These are phyloP conservation scores for Psilocybe azurescens DNA, from an alignment of 768 basidiomycete genomes.

Conservation along the genomic window DNA sequence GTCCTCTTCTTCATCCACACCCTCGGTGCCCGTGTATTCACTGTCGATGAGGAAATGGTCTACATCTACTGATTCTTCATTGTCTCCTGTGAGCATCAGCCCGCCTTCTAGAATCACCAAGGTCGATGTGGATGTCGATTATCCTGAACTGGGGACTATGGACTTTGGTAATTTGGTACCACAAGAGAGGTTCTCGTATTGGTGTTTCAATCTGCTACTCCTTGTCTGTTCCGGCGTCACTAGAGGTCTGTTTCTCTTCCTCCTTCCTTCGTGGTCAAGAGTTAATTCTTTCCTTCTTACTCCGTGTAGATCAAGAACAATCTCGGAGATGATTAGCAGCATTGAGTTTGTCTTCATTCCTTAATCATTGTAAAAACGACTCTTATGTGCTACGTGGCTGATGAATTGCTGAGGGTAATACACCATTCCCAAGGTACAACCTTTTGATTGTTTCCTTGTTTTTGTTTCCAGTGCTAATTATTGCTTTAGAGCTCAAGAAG, in stretches of 20 bases:
- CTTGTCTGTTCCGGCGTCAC: constrained; percentile 73
- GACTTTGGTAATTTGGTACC: constrained; percentile 59
- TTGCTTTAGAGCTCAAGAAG: constrained; percentile 73
- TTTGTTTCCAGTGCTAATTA: neutral
- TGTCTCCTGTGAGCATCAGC: constrained; percentile 10
- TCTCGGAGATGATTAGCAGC: constrained; percentile 73
- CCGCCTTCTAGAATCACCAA: constrained; percentile 22
- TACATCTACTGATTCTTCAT: neutral
- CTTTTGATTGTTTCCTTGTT: neutral
- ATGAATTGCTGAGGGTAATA: constrained; percentile 79
- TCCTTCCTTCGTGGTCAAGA: neutral
- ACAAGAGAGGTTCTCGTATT: constrained; percentile 88
- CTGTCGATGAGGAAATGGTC: constrained; percentile 10
- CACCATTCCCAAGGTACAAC: constrained; percentile 84
- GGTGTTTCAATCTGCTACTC: constrained; percentile 91
- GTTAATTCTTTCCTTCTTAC: neutral
- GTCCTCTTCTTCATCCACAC: constrained; percentile 13
- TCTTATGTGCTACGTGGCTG: constrained; percentile 79
- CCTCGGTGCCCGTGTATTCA: constrained; percentile 13
- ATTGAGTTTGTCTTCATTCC: constrained; percentile 69
- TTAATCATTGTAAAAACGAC: constrained; percentile 77
- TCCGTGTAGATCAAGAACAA: constrained; percentile 58
- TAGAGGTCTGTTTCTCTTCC: constrained; percentile 47
- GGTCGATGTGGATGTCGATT: constrained; percentile 39
- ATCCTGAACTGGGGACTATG: constrained; percentile 61